Percentiles rank a stretch among this genome's conserved stretches.
phyloP scores from a whole-genome alignment of 108 stramenopile species.

The Nitzschia sp. region DNA sequence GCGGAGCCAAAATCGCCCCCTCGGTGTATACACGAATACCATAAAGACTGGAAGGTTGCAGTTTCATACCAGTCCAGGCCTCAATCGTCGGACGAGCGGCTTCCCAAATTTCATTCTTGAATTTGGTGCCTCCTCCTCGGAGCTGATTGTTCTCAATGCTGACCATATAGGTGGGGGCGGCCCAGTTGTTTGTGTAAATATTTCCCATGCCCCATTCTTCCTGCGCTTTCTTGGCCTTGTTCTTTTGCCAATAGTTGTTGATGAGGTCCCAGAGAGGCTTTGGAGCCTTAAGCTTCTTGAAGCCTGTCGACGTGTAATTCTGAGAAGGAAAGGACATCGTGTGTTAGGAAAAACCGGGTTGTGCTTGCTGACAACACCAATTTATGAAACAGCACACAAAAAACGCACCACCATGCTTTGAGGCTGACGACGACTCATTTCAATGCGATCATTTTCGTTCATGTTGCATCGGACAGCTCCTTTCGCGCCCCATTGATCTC shows the following conservation, averaged over 20 bases:
- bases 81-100: constrained; percentile 78
- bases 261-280: constrained; percentile 56
- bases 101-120: constrained; percentile 81
- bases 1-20: constrained; percentile 84
- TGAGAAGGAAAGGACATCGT: constrained; percentile 28
- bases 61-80: constrained; percentile 89
- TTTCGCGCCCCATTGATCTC: constrained; percentile 50
- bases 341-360: too few relatives aligned
- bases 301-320: constrained; percentile 66
- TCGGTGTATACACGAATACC: constrained; percentile 89
- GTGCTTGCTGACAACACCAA: too few relatives aligned
- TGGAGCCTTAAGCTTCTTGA: constrained; percentile 72
- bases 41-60: constrained; percentile 81
- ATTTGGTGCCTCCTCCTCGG: constrained; percentile 59
- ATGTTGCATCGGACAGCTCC: constrained; percentile 48
- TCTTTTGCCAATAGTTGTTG: constrained; percentile 59
- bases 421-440: constrained; percentile 78
- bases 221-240: constrained; percentile 32
- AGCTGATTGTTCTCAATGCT: constrained; percentile 67
- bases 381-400: too few relatives aligned
- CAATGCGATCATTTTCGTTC: constrained; percentile 64
- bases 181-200: constrained; percentile 83
- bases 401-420: constrained; percentile 60
- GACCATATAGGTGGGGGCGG: constrained; percentile 71
- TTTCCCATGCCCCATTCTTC: constrained; percentile 58